A percentile compares a stretch with the other conserved stretches of the same genome.
These are phyloP conservation scores for Cyclotella cryptica DNA, from an alignment of 108 stramenopile genomes.

Conservation along the genomic window DNA sequence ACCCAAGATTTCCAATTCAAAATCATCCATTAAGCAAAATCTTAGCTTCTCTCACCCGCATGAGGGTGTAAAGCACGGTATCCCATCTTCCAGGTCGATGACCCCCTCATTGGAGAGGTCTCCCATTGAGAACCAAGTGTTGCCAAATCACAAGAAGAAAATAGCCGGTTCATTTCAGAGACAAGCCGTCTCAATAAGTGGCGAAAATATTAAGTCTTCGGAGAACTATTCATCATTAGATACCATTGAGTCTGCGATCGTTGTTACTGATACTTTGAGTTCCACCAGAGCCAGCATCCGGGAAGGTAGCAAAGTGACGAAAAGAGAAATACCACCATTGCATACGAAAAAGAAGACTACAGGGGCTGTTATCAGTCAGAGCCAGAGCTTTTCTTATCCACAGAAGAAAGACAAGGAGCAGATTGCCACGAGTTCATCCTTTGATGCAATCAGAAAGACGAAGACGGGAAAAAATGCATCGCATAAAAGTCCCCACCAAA, in stretches of 20 bases:
- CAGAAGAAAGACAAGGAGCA: neutral
- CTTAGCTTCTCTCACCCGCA: too few species aligned
- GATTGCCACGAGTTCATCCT: neutral
- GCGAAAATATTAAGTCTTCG: neutral
- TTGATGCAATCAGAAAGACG: neutral
- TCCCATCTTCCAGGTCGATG: neutral
- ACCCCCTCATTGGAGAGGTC: neutral
- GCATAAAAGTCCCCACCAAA: neutral
- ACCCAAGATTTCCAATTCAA: conserved; percentile 1
- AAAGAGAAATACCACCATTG: neutral
- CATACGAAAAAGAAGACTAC: neutral
- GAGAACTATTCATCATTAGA: neutral
- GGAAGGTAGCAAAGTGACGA: neutral
- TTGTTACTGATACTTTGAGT: conserved; percentile 4
- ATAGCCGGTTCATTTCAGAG: neutral
- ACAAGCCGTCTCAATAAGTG: neutral
- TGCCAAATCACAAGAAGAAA: neutral
- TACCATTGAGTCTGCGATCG: neutral
- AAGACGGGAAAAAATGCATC: neutral
- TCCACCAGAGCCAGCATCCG: neutral
- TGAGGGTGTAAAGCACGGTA: neutral
- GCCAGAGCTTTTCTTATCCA: neutral
- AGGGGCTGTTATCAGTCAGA: neutral
- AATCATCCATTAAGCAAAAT: neutral
- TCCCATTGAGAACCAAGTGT: neutral